Evolutionary conservation across 495 filamentous ascomycete genomes (phyloP), one percentile per base, ranked within the genome.

Genomic region (Aspergillus sparsus): DNA sequence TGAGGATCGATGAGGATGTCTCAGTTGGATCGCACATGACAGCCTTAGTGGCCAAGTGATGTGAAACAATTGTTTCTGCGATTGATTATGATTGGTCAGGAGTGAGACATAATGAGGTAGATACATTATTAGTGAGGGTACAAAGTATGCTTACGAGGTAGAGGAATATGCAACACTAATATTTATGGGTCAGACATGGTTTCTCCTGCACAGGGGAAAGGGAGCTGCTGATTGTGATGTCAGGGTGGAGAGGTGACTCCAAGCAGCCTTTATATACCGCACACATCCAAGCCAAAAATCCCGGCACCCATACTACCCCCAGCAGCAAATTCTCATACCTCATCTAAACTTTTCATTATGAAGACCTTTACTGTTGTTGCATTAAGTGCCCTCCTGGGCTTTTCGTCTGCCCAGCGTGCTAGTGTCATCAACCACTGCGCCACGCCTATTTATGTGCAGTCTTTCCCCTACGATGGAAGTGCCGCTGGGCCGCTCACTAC

Each of bases 391-490:
- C 32, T 71, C 35, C 36, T 71, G 18, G 64, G 66, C 56, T 55
- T 71, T 37, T 64, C 37, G 33, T 65, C 66, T 16, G 68, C 66
- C 56, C 68, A 71, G 49, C 63, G 69, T 63, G 66, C 68, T 27
- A 51, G 64, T 47, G 68, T 71, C 49, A 1, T 67, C 49, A 71
- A 71, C 53, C 52, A 69, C 56, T 71, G 66, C 65, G 57, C 32
- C 27, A 45, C 60, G 42, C n/a, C 68, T 2, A 64, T 71, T 4
- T 71, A 71, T 55, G 57, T 71, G 50, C 68, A 71, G 60, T 71
- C 68, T 16, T 66, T 67, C 64, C 68, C 68, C 37, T 67, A 62
- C 44, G 68, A 67, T 64, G 68, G 68, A 53, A 67, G 68, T 45
- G 68, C 62, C 31, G 54, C 66, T 2, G 68, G 66, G 18, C 62